A percentile compares a stretch with the other conserved stretches of the same genome.
Conservation (phyloP, 2,329 filamentous ascomycete species). For the Talaromyces sp. region DNA sequence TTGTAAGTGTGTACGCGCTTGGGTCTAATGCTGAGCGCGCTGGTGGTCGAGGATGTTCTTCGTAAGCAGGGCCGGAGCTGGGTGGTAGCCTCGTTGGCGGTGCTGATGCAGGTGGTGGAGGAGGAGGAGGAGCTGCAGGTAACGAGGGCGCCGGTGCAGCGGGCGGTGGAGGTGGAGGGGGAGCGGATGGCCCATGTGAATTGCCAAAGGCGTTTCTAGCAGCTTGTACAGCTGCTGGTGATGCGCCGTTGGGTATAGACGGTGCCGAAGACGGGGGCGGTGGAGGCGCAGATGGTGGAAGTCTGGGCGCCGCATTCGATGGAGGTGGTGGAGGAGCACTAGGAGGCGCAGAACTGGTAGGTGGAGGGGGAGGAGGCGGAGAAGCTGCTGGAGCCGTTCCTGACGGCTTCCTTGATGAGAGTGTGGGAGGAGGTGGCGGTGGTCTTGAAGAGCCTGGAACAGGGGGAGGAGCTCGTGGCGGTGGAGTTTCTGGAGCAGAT, state of each 20-base stretch:
- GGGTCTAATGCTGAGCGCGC: conserved; percentile 64
- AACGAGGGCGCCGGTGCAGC: conserved; percentile 40
- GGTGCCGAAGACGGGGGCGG: conserved; percentile 30
- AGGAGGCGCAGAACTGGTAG: conserved; percentile 38
- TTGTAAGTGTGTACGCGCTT: conserved; percentile 68
- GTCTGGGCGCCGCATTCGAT: conserved; percentile 32
- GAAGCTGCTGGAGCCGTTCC: conserved; percentile 41
- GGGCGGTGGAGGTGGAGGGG: conserved; percentile 34
- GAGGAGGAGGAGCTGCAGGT: conserved; percentile 39
- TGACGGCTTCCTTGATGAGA: conserved; percentile 48
- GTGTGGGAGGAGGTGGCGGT: conserved; percentile 48
- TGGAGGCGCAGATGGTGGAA: conserved; percentile 31
- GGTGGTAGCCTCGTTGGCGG: conserved; percentile 40
- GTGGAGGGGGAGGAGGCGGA: conserved; percentile 34
- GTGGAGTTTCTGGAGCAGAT: conserved; percentile 34
- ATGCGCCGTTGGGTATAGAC: conserved; percentile 33
- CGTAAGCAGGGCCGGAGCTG: conserved; percentile 25
- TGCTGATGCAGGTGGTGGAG: conserved; percentile 31
- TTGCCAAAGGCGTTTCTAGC: conserved; percentile 52
- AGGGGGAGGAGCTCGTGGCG: conserved; percentile 63
- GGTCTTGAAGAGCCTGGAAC: conserved; percentile 41
- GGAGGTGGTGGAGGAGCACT: conserved; percentile 38
- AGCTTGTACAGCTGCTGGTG: conserved; percentile 47
- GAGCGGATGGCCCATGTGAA: conserved; percentile 37
- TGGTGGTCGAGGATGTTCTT: conserved; percentile 37